Conservation (phyloP, 2,329 filamentous ascomycete species). For the Ascocoryne sarcoides region DNA sequence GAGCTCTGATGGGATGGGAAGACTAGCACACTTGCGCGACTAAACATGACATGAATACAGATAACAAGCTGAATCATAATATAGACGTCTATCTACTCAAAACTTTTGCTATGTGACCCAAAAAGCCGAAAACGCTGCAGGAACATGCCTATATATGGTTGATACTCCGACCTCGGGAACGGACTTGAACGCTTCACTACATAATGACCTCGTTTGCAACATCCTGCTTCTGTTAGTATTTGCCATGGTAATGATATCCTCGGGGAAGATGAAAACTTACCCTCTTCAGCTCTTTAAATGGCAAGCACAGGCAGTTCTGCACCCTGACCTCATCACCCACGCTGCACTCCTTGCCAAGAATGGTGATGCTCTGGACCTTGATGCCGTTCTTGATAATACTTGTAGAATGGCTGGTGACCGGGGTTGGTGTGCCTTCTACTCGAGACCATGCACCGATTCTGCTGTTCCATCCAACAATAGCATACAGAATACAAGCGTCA, state of each 20-base stretch:
- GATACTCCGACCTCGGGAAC: background rate
- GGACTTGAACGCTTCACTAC: conserved; percentile 42
- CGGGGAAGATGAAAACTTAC: conserved; percentile 43
- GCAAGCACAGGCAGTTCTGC: conserved; percentile 95
- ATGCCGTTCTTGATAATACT: conserved; percentile 96
- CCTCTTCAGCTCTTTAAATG: conserved; percentile 96
- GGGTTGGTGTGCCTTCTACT: conserved; percentile 89
- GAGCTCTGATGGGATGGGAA: too few relatives aligned
- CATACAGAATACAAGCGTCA: conserved; percentile 89
- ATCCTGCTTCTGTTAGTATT: conserved; percentile 50
- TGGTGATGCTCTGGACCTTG: conserved; percentile 98
- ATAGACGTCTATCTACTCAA: background rate
- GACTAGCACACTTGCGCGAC: too few relatives aligned
- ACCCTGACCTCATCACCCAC: conserved; percentile 92
- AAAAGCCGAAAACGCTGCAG: conserved; percentile 2
- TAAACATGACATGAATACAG: too few relatives aligned
- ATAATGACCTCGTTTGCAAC: conserved; percentile 86
- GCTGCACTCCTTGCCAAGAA: conserved; percentile 89
- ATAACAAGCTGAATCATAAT: too few relatives aligned
- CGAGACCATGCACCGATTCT: conserved; percentile 96
- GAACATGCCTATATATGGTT: conserved; percentile 5
- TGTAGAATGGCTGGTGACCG: conserved; percentile 79
- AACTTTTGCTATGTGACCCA: background rate
- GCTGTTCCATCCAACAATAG: conserved; percentile 95
- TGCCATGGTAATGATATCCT: conserved; percentile 8